Evolutionary conservation across 176 grass and related monocot genomes (phyloP).

Genomic region (Aegilops bicornis): DNA sequence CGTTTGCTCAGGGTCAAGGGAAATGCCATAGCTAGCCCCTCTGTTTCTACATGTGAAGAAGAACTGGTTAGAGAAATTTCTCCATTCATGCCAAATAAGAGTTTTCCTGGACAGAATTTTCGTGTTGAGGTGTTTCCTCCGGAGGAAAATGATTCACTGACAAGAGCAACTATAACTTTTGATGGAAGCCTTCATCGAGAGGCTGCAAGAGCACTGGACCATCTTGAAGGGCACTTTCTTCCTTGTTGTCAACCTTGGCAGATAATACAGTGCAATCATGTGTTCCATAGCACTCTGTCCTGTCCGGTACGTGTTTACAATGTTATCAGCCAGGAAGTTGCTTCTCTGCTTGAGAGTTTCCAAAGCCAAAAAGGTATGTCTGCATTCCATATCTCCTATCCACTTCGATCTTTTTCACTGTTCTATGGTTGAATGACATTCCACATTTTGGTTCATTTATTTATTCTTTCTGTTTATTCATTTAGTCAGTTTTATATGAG

Average conservation of each 20-base stretch:
- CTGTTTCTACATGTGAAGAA: slow-evolving; percentile 50
- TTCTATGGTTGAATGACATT: slow-evolving; percentile 5
- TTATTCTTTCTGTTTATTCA: background rate
- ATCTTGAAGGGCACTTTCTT: slow-evolving; percentile 71
- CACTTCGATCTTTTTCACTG: slow-evolving; percentile 6
- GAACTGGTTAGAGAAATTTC: slow-evolving; percentile 69
- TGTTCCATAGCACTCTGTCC: slow-evolving; percentile 76
- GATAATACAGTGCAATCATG: slow-evolving; percentile 83
- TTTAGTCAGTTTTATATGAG: slow-evolving; percentile 20
- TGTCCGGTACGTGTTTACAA: slow-evolving; percentile 64
- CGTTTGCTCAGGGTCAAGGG: slow-evolving; percentile 59
- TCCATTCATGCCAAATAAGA: slow-evolving; percentile 77
- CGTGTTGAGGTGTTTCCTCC: slow-evolving; percentile 67
- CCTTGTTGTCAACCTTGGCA: slow-evolving; percentile 74
- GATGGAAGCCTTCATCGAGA: slow-evolving; percentile 83
- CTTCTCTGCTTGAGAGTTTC: slow-evolving; percentile 63
- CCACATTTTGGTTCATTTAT: background rate
- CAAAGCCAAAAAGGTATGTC: slow-evolving; percentile 53
- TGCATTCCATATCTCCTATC: slow-evolving; percentile 18
- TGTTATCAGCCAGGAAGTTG: slow-evolving; percentile 58
- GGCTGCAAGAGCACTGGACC: slow-evolving; percentile 83
- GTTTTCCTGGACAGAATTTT: slow-evolving; percentile 66
- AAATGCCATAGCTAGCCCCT: slow-evolving; percentile 9
- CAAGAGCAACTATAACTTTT: slow-evolving; percentile 77
- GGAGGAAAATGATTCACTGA: slow-evolving; percentile 50